Conservation (phyloP, 2,329 filamentous ascomycete genomes). For the Paecilomyces variotii region DNA sequence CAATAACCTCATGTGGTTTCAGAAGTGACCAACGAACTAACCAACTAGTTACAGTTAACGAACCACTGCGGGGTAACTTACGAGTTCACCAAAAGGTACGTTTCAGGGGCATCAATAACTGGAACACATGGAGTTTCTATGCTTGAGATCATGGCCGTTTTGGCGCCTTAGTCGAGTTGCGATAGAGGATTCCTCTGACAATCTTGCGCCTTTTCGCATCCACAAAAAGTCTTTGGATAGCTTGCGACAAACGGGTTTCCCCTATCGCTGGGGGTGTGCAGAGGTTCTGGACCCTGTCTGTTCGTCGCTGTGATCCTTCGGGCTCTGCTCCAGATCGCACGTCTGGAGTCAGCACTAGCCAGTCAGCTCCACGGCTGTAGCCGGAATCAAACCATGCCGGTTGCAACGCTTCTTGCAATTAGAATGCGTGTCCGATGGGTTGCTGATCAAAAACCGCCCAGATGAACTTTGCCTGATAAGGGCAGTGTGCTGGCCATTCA, state of each 20-base stretch:
- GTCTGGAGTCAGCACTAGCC: not conserved
- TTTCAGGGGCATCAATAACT: not conserved
- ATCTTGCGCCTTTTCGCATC: not conserved
- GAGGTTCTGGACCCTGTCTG: not conserved
- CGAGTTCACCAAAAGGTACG: not conserved
- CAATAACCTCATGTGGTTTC: not conserved
- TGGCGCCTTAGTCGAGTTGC: not conserved
- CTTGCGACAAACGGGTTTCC: not conserved
- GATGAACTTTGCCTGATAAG: slow-evolving; percentile 18
- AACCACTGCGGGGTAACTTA: not conserved
- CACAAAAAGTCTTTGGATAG: not conserved
- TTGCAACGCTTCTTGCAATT: not conserved
- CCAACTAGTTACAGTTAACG: not conserved
- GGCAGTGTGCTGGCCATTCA: slow-evolving; percentile 21
- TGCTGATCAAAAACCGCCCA: not conserved
- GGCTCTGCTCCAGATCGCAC: not conserved
- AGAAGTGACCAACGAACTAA: no score
- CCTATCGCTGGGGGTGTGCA: not conserved
- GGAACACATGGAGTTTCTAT: not conserved
- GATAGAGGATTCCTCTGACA: not conserved
- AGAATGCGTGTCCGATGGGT: not conserved
- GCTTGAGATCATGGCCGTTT: not conserved
- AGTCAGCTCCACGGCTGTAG: not conserved
- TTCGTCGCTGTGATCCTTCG: not conserved
- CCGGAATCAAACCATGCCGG: not conserved